Evolutionary conservation across 257 asterid species (phyloP).

Genomic region (Solanum medicagineum): DNA sequence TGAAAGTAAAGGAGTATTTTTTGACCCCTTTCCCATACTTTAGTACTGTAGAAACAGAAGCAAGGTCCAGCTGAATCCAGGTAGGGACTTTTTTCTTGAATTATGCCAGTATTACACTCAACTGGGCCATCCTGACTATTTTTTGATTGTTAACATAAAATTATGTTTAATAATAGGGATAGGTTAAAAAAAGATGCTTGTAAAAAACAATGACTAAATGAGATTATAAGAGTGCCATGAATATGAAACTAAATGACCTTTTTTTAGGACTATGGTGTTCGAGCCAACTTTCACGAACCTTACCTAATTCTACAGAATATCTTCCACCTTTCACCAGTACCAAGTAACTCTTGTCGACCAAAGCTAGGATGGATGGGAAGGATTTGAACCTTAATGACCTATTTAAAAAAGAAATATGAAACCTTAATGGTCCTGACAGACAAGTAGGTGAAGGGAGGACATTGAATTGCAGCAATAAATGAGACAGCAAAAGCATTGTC

Average conservation of each 20-base stretch:
- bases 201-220: neutral
- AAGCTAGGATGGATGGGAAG: neutral
- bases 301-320: too few species aligned
- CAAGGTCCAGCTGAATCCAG: neutral
- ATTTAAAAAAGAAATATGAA: neutral
- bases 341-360: too few species aligned
- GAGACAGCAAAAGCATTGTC: slow-evolving; percentile 7
- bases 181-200: neutral
- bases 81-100: neutral
- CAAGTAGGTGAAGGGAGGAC: slow-evolving; percentile 40
- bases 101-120: neutral
- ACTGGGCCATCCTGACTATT: neutral
- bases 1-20: neutral
- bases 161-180: neutral
- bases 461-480: slow-evolving; percentile 34
- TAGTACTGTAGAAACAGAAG: neutral
- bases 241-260: slow-evolving; percentile 12
- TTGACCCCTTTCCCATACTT: neutral
- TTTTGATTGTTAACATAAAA: neutral
- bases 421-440: slow-evolving; percentile 28
- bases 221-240: neutral
- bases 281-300: too few species aligned
- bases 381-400: slow-evolving; percentile 13
- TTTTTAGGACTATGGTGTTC: too few species aligned
- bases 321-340: too few species aligned